Percentiles rank a stretch among this genome's conserved stretches.
Conservation (phyloP, 257 asterid species). For the Solanum virginianum region DNA sequence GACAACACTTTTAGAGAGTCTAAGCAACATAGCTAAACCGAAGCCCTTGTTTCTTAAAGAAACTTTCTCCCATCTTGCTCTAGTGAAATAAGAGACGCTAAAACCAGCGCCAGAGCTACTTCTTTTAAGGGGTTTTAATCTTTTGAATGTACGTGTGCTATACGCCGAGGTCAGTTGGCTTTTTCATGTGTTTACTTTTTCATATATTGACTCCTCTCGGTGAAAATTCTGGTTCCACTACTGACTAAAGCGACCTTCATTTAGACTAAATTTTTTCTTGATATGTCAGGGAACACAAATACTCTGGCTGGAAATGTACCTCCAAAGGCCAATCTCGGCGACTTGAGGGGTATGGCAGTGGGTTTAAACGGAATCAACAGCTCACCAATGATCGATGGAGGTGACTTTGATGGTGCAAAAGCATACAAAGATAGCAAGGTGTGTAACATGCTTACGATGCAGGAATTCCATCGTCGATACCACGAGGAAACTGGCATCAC, state of each 20-base stretch:
- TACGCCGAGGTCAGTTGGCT: neutral
- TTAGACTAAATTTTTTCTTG: neutral
- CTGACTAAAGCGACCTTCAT: neutral
- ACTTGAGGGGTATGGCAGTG: conserved; percentile 70
- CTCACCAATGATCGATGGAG: conserved; percentile 88
- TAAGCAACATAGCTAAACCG: neutral
- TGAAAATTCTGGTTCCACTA: neutral
- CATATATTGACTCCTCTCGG: neutral
- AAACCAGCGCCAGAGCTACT: neutral
- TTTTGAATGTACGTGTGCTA: neutral
- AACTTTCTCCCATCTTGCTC: neutral
- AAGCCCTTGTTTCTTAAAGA: neutral
- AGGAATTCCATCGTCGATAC: conserved; percentile 79
- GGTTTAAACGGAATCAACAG: conserved; percentile 64
- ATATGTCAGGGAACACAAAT: conserved; percentile 63
- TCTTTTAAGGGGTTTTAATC: neutral
- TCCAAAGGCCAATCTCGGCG: conserved; percentile 93
- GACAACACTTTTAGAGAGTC: neutral
- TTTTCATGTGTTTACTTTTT: conserved; percentile 8
- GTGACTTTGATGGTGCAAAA: conserved; percentile 88
- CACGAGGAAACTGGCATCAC: conserved; percentile 88
- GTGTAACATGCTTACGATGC: conserved; percentile 97
- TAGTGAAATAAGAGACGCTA: neutral
- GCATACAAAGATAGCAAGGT: conserved; percentile 97
- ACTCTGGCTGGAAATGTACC: conserved; percentile 95